Base-by-base conservation (phyloP, 1,284 basidiomycete species). In the Albatrellus sp. region DNA sequence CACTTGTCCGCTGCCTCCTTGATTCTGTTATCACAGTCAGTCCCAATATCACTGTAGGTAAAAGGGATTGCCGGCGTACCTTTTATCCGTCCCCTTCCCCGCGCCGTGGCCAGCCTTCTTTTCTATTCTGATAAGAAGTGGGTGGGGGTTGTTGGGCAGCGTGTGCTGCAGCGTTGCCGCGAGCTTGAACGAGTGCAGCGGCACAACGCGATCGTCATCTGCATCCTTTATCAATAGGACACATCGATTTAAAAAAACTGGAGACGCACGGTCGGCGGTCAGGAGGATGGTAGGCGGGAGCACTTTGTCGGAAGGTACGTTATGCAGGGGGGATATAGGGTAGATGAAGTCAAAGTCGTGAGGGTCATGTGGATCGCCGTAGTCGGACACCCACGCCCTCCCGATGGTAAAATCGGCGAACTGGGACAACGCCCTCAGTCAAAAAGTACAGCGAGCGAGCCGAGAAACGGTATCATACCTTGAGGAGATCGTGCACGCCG, bases 161-260 rank as follows among this genome's bases (percentile, higher is more conserved):
- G 62, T 61, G 54, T 89, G 63, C 56, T 90, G 87, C 32, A 90
- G 63, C 16, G 75, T 75, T 16, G 86, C 86, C 0, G 79, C 78
- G 44, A 75, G 70, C 60, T 90, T 90, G 71, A 85, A 88, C 5
- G 83, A 83, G 60, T 90, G 87, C 54, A 85, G 64, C 2, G 86
- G 85, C 1, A 87, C 83, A 10, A 87, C 81, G 29, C 87, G 80
- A 55, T 90, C 85, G 54, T 90, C 87, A 56, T 89, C 83, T 85
- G 50, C 32, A 31, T 11, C 32, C 24, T 12, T 19, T 7, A 24
- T 43, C 17, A 40, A 19, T 19, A 14, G 16, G n/a, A 33, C 12
- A 30, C 12, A 13, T 17, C 16, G 1, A 31, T 36, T 6, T 14
- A 2, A 11, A 35, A 14, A 11, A 38, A 20, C 7, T 30, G 45